phyloP scores from a whole-genome alignment of 371 early-diverging fungal genomes.

The Mucor saturninus region DNA sequence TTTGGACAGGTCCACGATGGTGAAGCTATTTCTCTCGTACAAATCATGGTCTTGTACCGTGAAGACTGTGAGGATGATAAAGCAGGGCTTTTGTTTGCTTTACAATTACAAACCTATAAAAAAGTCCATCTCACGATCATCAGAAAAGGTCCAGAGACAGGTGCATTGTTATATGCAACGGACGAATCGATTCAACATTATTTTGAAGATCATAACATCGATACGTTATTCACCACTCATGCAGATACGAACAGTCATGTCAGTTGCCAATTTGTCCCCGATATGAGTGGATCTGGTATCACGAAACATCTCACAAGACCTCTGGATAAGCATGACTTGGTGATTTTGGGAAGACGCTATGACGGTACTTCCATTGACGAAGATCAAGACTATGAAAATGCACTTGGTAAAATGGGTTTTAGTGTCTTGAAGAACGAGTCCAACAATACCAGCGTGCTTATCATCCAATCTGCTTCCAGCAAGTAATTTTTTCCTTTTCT shows the following conservation, averaged over 20 bases:
- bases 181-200: background rate
- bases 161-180: constrained; percentile 1
- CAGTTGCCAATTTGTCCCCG: background rate
- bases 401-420: constrained; percentile 12
- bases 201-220: background rate
- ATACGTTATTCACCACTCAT: background rate
- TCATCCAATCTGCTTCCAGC: constrained; percentile 11
- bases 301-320: constrained; percentile 10
- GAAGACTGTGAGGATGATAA: constrained; percentile 20
- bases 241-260: background rate
- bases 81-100: constrained; percentile 36
- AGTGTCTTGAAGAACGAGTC: constrained; percentile 7
- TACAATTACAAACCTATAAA: constrained; percentile 32
- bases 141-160: background rate
- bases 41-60: constrained; percentile 30
- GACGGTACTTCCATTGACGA: background rate
- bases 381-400: constrained; percentile 6
- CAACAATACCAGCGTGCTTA: constrained; percentile 13
- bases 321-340: constrained; percentile 18
- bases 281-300: background rate
- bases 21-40: constrained; percentile 27
- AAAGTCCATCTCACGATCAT: constrained; percentile 12
- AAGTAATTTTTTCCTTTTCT: background rate
- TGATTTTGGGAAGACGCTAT: constrained; percentile 10
- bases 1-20: constrained; percentile 47